Conservation (phyloP, 139 green algal genomes). For the Zygnema circumcarinatum region DNA sequence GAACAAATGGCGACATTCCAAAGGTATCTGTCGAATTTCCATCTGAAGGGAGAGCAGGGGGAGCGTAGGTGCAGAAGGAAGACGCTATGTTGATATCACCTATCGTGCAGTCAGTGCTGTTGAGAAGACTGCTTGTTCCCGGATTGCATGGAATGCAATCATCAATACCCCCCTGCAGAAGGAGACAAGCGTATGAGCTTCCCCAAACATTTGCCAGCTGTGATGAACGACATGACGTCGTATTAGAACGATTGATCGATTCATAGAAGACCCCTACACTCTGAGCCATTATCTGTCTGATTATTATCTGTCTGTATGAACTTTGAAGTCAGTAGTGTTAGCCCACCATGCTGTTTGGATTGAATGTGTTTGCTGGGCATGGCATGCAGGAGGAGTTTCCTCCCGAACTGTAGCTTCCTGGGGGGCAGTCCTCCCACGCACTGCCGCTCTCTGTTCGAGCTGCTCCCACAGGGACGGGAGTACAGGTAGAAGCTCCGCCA, state of each 20-base stretch:
- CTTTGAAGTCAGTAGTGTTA: too few species aligned
- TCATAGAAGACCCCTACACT: too few species aligned
- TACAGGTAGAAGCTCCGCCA: constrained; percentile 5
- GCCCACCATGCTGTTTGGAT: too few species aligned
- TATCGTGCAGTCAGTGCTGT: constrained; percentile 26
- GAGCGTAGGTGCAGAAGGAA: constrained; percentile 49
- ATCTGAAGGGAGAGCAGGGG: too few species aligned
- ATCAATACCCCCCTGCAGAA: background rate
- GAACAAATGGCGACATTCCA: background rate
- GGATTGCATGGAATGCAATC: constrained; percentile 11
- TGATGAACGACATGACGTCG: too few species aligned
- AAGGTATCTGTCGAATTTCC: constrained; percentile 9
- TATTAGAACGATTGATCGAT: too few species aligned
- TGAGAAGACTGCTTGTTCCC: constrained; percentile 16
- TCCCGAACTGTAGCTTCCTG: constrained; percentile 21
- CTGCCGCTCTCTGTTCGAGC: background rate
- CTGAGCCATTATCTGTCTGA: too few species aligned
- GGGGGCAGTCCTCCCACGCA: constrained; percentile 20
- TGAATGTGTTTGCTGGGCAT: constrained; percentile 42
- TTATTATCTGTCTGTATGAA: too few species aligned
- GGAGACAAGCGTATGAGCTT: background rate
- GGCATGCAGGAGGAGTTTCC: background rate
- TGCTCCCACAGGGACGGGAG: background rate
- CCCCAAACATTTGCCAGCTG: too few species aligned
- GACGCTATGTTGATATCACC: constrained; percentile 22